Evolutionary conservation across 208 protist species (phyloP).

Genomic region (Acanthamoeba lugdunensis): DNA sequence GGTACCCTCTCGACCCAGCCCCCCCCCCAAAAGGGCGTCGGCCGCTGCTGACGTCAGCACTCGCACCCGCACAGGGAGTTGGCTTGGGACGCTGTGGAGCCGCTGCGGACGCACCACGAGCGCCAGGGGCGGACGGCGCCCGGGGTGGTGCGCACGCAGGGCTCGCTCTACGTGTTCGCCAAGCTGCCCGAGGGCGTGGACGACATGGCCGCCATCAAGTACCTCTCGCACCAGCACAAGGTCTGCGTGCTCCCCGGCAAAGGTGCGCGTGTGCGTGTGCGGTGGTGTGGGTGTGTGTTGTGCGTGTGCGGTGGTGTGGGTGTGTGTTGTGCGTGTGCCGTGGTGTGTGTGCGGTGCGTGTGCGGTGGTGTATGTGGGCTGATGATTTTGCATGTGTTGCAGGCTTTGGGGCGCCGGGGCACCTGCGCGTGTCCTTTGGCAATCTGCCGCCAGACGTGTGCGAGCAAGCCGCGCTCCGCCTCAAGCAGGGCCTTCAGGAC

Average conservation of each 20-base stretch:
- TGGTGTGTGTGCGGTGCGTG: background rate
- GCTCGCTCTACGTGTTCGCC: conserved; percentile 51
- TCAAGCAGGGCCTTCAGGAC: conserved; percentile 33
- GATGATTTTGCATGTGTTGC: background rate
- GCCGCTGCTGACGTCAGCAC: background rate
- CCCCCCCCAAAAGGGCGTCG: background rate
- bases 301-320: too few relatives aligned
- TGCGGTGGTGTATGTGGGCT: background rate
- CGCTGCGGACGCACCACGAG: conserved; percentile 4
- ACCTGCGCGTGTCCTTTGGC: conserved; percentile 28
- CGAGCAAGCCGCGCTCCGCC: background rate
- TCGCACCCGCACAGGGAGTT: background rate
- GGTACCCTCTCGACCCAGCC: background rate
- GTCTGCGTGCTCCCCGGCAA: conserved; percentile 33
- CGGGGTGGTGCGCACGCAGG: background rate
- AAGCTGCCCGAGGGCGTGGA: conserved; percentile 46
- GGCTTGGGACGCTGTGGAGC: conserved; percentile 24
- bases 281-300: too few relatives aligned
- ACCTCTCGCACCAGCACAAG: conserved; percentile 16
- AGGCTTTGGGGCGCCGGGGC: conserved; percentile 23
- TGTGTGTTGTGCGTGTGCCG: too few relatives aligned
- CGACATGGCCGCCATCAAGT: conserved; percentile 33
- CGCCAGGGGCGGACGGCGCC: background rate
- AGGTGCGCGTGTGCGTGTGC: background rate
- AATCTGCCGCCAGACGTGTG: background rate